Base-by-base conservation (phyloP, 2,329 filamentous ascomycete species). In the Epichloe uncinata region DNA sequence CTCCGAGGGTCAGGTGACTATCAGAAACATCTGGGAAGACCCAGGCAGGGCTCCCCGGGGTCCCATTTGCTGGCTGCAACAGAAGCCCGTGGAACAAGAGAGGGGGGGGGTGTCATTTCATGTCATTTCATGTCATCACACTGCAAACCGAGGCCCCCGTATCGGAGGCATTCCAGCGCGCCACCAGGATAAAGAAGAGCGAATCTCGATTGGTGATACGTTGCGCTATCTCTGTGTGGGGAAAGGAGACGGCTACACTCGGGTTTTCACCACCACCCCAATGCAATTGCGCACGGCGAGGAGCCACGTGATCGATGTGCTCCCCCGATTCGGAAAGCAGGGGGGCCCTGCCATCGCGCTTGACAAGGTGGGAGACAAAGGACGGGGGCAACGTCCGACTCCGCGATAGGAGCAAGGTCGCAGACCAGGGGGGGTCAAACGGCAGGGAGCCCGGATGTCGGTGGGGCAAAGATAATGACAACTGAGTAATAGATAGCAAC, bases 231-330 rank as follows among this genome's bases (percentile, higher is more conserved):
- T 46, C 30, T 35, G 16, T 13, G 42, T 36, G 42, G 42, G 20
- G 51, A 30, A 30, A 63, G 9, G 12, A n/a, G 4, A 43, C 58
- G 46, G 58, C 55, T 61, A 60, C 54, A 45, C 50, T 55, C 58
- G 58, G 58, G 43, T 46, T 49, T 55, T 40, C 51, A 42, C 26
- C 22, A 5, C 40, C 51, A 38, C 33, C 22, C 18, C 18, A 22
- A 22, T 0, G 22, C 16, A 16, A 16, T 16, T 16, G 16, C 5
- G 41, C 40, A n/a, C 38, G 35, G 51, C 47, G 53, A 54, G 50
- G 48, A 36, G 47, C 57, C 57, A 58, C 58, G 58, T 57, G 58
- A 59, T 52, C 46, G 45, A 36, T 42, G 33, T 47, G 41, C 44
- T 26, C 15, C 50, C 53, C 54, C 50, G 38, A 44, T 49, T 20